These are phyloP conservation scores for Blakeslea trispora DNA, from an alignment of 371 early-diverging fungal species.

Conservation along the genomic window DNA sequence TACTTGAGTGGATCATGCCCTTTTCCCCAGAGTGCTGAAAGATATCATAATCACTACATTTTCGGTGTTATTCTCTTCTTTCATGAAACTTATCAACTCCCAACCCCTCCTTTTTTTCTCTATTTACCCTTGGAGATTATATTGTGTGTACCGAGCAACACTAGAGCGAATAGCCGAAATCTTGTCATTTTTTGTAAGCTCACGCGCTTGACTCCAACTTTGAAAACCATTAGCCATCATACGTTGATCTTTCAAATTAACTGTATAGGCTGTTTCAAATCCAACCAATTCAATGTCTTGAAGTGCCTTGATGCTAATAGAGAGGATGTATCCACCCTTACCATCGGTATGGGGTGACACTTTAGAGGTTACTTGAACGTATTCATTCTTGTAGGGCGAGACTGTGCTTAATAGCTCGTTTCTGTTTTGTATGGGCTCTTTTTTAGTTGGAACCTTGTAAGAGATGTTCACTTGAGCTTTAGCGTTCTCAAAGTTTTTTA, in stretches of 20 bases:
- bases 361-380: slow-evolving; percentile 19
- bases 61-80: slow-evolving; percentile 14
- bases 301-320: slow-evolving; percentile 25
- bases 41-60: slow-evolving; percentile 54
- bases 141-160: slow-evolving; percentile 44
- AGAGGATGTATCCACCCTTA: slow-evolving; percentile 23
- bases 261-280: slow-evolving; percentile 35
- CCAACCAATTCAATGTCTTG: slow-evolving; percentile 30
- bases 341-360: slow-evolving; percentile 16
- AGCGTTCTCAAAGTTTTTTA: slow-evolving; percentile 19
- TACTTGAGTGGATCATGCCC: slow-evolving; percentile 57
- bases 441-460: slow-evolving; percentile 19
- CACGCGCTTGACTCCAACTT: slow-evolving; percentile 57
- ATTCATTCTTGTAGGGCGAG: slow-evolving; percentile 22
- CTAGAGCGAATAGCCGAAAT: slow-evolving; percentile 41
- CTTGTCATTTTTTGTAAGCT: slow-evolving; percentile 30
- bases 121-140: slow-evolving; percentile 52
- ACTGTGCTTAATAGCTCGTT: slow-evolving; percentile 20
- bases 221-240: slow-evolving; percentile 63
- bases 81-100: no score
- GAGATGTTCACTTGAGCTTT: slow-evolving; percentile 25
- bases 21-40: slow-evolving; percentile 53
- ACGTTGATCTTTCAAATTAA: slow-evolving; percentile 33
- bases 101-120: slow-evolving; percentile 17
- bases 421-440: slow-evolving; percentile 17